phyloP scores from a whole-genome alignment of 495 filamentous ascomycete species.

The Penicillium atrosanguineum region DNA sequence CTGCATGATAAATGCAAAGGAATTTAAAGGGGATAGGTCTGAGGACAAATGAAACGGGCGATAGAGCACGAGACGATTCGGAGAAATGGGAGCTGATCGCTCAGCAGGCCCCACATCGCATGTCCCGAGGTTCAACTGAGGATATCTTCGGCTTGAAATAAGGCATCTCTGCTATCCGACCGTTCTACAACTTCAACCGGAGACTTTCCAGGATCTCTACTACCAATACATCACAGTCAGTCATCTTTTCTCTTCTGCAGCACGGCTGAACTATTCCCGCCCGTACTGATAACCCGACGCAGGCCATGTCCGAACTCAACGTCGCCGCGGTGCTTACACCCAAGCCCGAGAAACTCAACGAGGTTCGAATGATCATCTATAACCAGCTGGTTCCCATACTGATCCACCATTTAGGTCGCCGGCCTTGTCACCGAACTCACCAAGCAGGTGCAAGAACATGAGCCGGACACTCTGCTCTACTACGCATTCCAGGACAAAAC shows the following conservation, averaged over 20 bases:
- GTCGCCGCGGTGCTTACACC: slow-evolving; percentile 28
- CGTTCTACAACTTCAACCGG: not conserved
- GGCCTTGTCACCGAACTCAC: slow-evolving; percentile 23
- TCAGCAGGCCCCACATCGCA: slow-evolving; percentile 11
- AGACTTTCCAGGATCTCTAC: not conserved
- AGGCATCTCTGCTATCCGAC: not conserved
- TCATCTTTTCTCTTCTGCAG: not conserved
- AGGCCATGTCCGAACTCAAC: slow-evolving; percentile 31
- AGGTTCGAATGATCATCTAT: slow-evolving; percentile 12
- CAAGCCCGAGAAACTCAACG: slow-evolving; percentile 33
- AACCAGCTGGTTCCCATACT: not conserved
- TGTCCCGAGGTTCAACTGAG: slow-evolving; percentile 6
- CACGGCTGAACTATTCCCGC: too few relatives aligned
- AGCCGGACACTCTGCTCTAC: slow-evolving; percentile 36
- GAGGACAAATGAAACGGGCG: not conserved
- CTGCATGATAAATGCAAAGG: too few relatives aligned
- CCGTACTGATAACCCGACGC: not conserved
- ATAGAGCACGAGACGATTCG: not conserved
- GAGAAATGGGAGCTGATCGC: slow-evolving; percentile 10
- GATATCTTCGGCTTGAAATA: not conserved
- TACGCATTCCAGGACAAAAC: slow-evolving; percentile 28
- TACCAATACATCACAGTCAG: not conserved
- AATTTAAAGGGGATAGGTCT: too few relatives aligned
- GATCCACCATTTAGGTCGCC: slow-evolving; percentile 16
- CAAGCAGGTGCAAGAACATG: slow-evolving; percentile 28